Evolutionary conservation across 202 grass and related monocot genomes (phyloP).

Genomic region (Musa balbisiana): DNA sequence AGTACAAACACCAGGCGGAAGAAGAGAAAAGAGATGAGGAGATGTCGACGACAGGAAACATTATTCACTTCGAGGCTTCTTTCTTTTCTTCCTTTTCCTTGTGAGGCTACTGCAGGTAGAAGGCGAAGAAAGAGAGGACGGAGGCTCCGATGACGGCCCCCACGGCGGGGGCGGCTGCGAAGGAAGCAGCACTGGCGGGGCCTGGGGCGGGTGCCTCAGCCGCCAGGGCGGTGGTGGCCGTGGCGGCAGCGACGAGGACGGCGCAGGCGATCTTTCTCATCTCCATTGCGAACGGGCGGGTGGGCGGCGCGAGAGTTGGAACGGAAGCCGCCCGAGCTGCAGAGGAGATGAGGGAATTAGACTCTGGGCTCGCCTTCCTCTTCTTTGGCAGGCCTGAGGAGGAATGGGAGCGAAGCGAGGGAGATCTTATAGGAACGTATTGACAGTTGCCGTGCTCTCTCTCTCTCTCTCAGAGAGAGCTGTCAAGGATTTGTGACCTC

Average conservation of each 20-base stretch:
- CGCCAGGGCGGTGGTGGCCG: slow-evolving; percentile 3
- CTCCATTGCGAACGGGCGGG: slow-evolving; percentile 40
- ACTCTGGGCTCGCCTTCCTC: slow-evolving; percentile 26
- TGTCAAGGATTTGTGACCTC: not conserved
- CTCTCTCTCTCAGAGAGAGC: too few relatives aligned
- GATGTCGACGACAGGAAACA: too few relatives aligned
- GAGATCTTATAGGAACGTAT: slow-evolving; percentile 37
- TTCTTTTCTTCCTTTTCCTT: too few relatives aligned
- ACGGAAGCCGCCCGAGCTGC: not conserved
- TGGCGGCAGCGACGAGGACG: slow-evolving; percentile 1
- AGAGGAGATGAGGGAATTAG: slow-evolving; percentile 11
- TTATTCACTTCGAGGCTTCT: too few relatives aligned
- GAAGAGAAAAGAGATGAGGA: too few relatives aligned
- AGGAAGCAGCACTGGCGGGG: slow-evolving; percentile 1
- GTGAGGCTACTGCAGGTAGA: not conserved
- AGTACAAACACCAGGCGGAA: too few relatives aligned
- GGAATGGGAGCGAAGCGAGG: not conserved
- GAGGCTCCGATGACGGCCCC: slow-evolving; percentile 4
- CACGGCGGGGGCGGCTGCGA: not conserved
- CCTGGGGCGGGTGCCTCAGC: not conserved
- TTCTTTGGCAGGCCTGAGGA: slow-evolving; percentile 22
- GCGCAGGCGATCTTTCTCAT: slow-evolving; percentile 50
- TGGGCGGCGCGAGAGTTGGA: not conserved
- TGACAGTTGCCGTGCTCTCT: not conserved
- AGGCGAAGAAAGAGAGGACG: slow-evolving; percentile 15